Evolutionary conservation across 257 asterid genomes (phyloP), one percentile per base, ranked within the genome.

Genomic region (Nemophila menziesii): DNA sequence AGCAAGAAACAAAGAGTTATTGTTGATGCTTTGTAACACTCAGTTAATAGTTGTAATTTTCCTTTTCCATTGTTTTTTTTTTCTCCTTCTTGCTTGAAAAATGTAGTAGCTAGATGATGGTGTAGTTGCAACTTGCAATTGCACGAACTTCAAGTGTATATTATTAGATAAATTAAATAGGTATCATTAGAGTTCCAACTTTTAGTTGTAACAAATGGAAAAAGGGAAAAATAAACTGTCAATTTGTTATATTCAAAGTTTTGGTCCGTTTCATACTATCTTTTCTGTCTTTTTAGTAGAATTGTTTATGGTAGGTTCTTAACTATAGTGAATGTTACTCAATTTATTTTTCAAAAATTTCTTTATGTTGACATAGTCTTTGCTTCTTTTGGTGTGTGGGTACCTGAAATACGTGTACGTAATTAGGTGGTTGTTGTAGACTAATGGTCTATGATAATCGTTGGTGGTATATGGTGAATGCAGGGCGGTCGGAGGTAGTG

Each of bases 1-100:
- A 66, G 56, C 48, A 83, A 83, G 55, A 79, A 83, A 58, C 86
- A 68, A 46, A 83, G 94, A 60, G 72, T 66, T 17, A 65, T 72
- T 18, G 24, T 41, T 56, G 72, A 71, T 57, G 92, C 83, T 36
- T 73, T 75, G 90, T 82, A 64, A 74, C 74, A 46, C 14, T 43
- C 49, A 5, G 5, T 17, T 18, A 19, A 41, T 52, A n/a, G 46
- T 43, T 40, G 16, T 43, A 54, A 43, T 52, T 36, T 4, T 5
- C 40, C 21, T 19, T 11, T 27, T 24, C 20, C 20, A 7, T 41
- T 12, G 8, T 40, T 33, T 20, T 2, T 11, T 16, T 39, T 38
- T 40, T 43, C 10, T 2, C 10, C 4, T 27, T 43, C 44, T 53
- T 20, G 42, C 16, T 44, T 16, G 44, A 22, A 13, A 41, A 12